These are phyloP conservation scores for Irpex sp. DNA, from an alignment of 1,284 basidiomycete species.

Conservation along the genomic window DNA sequence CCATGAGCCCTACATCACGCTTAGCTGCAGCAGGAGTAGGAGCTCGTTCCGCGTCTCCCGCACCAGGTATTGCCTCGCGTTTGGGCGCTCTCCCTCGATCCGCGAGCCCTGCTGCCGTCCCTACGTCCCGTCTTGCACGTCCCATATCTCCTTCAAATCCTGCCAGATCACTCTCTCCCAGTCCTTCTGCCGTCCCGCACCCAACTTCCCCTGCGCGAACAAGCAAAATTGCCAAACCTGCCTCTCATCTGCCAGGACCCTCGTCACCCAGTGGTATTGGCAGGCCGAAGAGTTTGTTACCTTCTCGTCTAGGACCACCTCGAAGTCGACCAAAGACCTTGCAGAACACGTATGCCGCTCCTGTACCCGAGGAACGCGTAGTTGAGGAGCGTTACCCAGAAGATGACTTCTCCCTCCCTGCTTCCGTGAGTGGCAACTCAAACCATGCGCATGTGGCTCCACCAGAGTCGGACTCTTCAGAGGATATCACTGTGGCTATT, in stretches of 20 bases:
- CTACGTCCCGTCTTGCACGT: constrained; percentile 52
- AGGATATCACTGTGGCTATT: constrained; percentile 73
- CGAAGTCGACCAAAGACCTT: constrained; percentile 35
- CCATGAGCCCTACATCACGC: constrained; percentile 46
- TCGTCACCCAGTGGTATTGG: constrained; percentile 45
- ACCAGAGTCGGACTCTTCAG: constrained; percentile 23
- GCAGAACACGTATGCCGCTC: constrained; percentile 7
- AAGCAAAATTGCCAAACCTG: constrained; percentile 18
- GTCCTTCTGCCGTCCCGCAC: constrained; percentile 33
- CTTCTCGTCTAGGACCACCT: constrained; percentile 66
- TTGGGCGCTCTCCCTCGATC: constrained; percentile 51
- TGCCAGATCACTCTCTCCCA: constrained; percentile 52
- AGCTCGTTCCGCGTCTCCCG: constrained; percentile 55
- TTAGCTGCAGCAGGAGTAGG: constrained; percentile 42
- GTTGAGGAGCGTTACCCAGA: background rate
- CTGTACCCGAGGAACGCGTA: constrained; percentile 3
- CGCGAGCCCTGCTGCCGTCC: constrained; percentile 56
- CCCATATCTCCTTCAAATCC: constrained; percentile 57
- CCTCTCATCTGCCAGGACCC: constrained; percentile 34
- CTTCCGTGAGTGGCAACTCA: constrained; percentile 10
- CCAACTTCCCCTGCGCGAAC: constrained; percentile 44
- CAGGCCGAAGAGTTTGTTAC: constrained; percentile 62
- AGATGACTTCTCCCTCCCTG: constrained; percentile 1
- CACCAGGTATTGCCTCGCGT: constrained; percentile 33
- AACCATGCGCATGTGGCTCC: constrained; percentile 6